Base-by-base conservation (phyloP, 768 basidiomycete species). In the Hirschioporus abietinus region DNA sequence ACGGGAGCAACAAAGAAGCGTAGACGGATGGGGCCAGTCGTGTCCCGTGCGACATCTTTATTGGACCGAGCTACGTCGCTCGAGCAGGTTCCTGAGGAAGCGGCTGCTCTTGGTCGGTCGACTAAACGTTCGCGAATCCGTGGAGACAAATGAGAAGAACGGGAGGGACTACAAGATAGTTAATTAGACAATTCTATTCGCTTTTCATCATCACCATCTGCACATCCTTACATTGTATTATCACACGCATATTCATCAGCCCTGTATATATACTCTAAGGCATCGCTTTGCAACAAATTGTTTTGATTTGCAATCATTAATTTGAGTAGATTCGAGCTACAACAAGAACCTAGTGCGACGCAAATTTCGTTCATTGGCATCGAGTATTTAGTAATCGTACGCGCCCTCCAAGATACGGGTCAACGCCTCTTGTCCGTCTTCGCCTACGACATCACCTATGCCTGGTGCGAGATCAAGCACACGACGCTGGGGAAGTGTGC, bases 401-500 rank as follows among this genome's bases (percentile, higher is more conserved):
- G 92, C 92, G 65, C 79, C 83, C 73, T 92, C 88, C 73, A 98
- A 83, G 74, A 98, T 96, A 70, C 76, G 82, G 24, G 88, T 86
- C 71, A 98, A 77, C 78, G 95, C 91, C 72, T 93, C 88, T 70
- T 81, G 84, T 58, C 94, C 94, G 75, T 96, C 93, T 59, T 89
- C 89, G 34, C 89, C 93, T 26, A 86, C 86, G 35, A 95, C 82
- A 72, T 93, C 86, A 10, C 93, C 92, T 70, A 96, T 88, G 63
- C 92, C 90, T 18, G 96, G 96, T 8, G 96, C 96, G 30, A 99
- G 82, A 75, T 97, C 95, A 69, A 99, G 76, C 5, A 99, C 96
- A 20, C 96, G 84, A 65, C 94, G 79, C 77, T 99, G 96, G 18
- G 96, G 96, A 60, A 99, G 75, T 23, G 96, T 93, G 4, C 96